A percentile compares a stretch with the other conserved stretches of the same genome.
Evolutionary conservation across 2,329 filamentous ascomycete genomes (phyloP).

Genomic region (Fusarium newnesense): DNA sequence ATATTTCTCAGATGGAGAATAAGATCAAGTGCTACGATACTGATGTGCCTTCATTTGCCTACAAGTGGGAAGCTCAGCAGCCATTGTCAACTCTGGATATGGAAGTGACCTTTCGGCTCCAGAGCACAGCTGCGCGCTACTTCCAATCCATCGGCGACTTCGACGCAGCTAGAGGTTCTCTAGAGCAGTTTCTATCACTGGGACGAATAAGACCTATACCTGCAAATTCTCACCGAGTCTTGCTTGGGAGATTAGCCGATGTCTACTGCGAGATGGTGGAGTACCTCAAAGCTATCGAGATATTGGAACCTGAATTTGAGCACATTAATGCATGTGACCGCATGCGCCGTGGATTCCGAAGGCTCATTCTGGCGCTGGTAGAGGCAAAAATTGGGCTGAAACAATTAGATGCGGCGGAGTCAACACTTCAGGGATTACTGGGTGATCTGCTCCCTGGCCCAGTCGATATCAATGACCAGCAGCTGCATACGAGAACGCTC

Average conservation of each 20-base stretch:
- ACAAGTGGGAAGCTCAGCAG: conserved; percentile 41
- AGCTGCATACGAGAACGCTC: conserved; percentile 45
- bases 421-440: conserved; percentile 18
- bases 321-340: conserved; percentile 2
- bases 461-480: conserved; percentile 45
- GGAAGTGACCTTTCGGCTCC: conserved; percentile 46
- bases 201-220: conserved; percentile 38
- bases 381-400: conserved; percentile 39
- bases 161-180: conserved; percentile 35
- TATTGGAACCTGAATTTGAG: conserved; percentile 37
- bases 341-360: conserved; percentile 28
- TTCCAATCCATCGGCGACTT: conserved; percentile 48
- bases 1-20: conserved; percentile 49
- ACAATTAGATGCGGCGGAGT: conserved; percentile 23
- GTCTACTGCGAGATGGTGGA: conserved; percentile 44
- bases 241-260: conserved; percentile 43
- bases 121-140: conserved; percentile 44
- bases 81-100: conserved; percentile 45
- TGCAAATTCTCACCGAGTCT: conserved; percentile 38
- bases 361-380: conserved; percentile 36
- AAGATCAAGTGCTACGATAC: conserved; percentile 46
- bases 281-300: conserved; percentile 23
- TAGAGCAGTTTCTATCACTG: conserved; percentile 44
- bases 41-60: conserved; percentile 43
- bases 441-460: conserved; percentile 25